Conservation (phyloP, 495 filamentous ascomycete species). For the Trichoderma reesei region DNA sequence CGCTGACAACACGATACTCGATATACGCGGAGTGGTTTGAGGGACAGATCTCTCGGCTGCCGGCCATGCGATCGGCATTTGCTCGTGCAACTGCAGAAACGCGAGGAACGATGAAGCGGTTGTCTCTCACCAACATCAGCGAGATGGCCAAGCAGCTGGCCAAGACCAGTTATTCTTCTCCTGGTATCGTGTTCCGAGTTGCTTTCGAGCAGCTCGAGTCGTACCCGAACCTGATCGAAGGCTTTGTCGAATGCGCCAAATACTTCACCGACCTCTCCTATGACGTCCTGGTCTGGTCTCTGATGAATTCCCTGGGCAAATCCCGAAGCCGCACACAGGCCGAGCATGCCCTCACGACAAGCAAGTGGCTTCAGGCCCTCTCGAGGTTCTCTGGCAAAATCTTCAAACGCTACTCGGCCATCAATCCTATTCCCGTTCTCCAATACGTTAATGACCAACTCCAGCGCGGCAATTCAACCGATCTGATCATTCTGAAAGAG, state of each 20-base stretch:
- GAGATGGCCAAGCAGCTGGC: conserved; percentile 77
- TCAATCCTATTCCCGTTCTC: conserved; percentile 78
- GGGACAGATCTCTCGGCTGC: conserved; percentile 61
- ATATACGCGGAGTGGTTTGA: conserved; percentile 91
- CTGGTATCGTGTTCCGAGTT: conserved; percentile 83
- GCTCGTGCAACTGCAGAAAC: conserved; percentile 66
- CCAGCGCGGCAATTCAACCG: conserved; percentile 65
- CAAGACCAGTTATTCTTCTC: conserved; percentile 76
- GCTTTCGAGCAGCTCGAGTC: conserved; percentile 80
- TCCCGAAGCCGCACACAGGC: conserved; percentile 69
- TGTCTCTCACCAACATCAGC: conserved; percentile 75
- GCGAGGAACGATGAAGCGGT: conserved; percentile 68
- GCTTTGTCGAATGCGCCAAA: conserved; percentile 82
- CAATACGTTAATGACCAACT: conserved; percentile 84
- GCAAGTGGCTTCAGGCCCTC: conserved; percentile 77
- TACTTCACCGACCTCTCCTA: conserved; percentile 90
- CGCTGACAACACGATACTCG: conserved; percentile 66
- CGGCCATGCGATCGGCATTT: conserved; percentile 72
- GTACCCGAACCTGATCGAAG: conserved; percentile 86
- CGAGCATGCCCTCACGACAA: conserved; percentile 71
- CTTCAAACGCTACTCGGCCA: conserved; percentile 68
- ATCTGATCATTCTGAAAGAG: conserved; percentile 81
- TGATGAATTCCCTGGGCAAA: conserved; percentile 70
- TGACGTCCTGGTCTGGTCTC: conserved; percentile 81
- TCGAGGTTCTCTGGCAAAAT: conserved; percentile 79